These are phyloP conservation scores for Middelhovenomyces tepae DNA, from an alignment of 805 yeast species.

Conservation along the genomic window DNA sequence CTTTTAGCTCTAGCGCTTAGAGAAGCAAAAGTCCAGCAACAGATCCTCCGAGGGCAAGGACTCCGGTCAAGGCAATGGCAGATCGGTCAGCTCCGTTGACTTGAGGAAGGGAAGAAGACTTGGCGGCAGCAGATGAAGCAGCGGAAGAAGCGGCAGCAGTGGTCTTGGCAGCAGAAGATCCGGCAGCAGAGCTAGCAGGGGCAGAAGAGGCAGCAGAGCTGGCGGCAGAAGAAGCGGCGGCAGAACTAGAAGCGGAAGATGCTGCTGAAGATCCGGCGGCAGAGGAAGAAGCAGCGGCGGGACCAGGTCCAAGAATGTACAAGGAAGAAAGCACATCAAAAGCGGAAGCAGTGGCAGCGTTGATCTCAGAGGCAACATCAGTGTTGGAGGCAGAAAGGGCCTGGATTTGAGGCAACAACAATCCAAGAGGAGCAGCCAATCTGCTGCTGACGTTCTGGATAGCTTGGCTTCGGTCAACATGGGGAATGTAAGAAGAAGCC, in stretches of 20 bases:
- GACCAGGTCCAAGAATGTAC: no score
- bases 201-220: background rate
- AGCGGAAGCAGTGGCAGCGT: background rate
- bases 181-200: background rate
- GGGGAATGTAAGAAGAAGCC: constrained; percentile 1
- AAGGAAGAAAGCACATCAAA: no score
- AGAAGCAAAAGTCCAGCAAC: no score
- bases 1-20: no score
- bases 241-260: background rate
- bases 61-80: no score
- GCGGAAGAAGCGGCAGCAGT: background rate
- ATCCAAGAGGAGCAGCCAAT: background rate
- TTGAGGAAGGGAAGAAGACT: background rate
- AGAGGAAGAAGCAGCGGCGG: background rate
- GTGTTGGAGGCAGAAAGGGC: constrained; percentile 3
- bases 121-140: background rate
- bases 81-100: no score
- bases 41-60: no score
- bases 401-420: constrained; percentile 3
- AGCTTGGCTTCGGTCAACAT: background rate
- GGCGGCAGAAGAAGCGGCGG: background rate
- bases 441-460: background rate
- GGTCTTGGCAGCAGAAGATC: background rate
- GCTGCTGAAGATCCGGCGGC: background rate
- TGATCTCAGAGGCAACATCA: constrained; percentile 1